Percentiles rank a stretch among this genome's conserved stretches.
Evolutionary conservation across 768 basidiomycete genomes (phyloP).

Genomic region (Xanthoconium purpureum): DNA sequence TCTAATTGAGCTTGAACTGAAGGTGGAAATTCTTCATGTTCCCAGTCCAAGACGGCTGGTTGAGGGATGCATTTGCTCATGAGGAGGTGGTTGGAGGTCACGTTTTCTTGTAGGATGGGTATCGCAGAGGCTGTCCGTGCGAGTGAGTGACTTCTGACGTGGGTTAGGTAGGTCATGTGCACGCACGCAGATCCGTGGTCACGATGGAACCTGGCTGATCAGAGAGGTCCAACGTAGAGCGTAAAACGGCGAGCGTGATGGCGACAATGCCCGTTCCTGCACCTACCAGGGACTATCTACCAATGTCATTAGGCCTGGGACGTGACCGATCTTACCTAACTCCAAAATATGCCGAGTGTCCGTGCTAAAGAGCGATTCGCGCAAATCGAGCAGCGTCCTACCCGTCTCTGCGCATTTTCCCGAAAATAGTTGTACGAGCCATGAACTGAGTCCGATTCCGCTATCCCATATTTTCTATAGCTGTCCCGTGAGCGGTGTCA

Average conservation of each 20-base stretch:
- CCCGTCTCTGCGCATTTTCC: not conserved
- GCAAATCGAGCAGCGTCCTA: conserved; percentile 19
- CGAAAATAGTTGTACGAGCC: conserved; percentile 50
- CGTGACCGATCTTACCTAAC: conserved; percentile 47
- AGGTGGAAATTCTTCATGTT: conserved; percentile 52
- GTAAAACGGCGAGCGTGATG: conserved; percentile 57
- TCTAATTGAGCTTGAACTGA: conserved; percentile 38
- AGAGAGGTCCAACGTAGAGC: conserved; percentile 33
- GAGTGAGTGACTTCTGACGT: not conserved
- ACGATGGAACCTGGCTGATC: conserved; percentile 38
- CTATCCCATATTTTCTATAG: conserved; percentile 95
- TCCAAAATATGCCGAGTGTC: conserved; percentile 54
- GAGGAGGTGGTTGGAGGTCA: conserved; percentile 42
- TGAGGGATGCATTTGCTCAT: conserved; percentile 31
- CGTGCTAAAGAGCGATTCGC: conserved; percentile 39
- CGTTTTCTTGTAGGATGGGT: conserved; percentile 72
- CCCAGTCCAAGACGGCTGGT: conserved; percentile 70
- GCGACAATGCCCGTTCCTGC: conserved; percentile 85
- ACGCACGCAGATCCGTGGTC: conserved; percentile 73
- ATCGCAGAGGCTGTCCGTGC: conserved; percentile 68
- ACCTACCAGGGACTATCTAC: conserved; percentile 41
- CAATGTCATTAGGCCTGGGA: not conserved
- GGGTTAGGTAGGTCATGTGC: not conserved
- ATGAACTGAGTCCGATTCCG: conserved; percentile 80
- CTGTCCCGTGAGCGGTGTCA: conserved; percentile 12